A percentile compares a stretch with the other conserved stretches of the same genome.
Evolutionary conservation across 31 red algal species (phyloP).

Genomic region (Porphyra umbilicalis): DNA sequence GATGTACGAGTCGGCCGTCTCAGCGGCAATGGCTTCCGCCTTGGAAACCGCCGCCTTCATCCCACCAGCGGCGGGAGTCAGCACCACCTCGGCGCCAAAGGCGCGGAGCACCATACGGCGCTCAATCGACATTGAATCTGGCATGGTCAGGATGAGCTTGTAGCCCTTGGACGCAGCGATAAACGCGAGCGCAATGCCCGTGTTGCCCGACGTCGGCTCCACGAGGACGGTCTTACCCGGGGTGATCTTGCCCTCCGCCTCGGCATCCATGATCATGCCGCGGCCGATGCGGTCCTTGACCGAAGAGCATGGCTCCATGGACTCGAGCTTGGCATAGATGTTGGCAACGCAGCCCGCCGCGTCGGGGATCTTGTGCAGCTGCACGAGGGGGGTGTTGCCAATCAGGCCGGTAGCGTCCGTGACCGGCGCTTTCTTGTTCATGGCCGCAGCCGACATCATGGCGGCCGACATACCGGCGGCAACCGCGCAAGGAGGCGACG

Average conservation of each 20-base stretch:
- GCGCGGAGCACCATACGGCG: slow-evolving; percentile 70
- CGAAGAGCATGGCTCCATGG: slow-evolving; percentile 69
- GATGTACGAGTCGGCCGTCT: slow-evolving; percentile 57
- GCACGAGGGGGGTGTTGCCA: slow-evolving; percentile 65
- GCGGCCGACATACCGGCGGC: not conserved
- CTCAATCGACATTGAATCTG: slow-evolving; percentile 87
- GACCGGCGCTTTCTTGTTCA: not conserved
- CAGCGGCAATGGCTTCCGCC: slow-evolving; percentile 52
- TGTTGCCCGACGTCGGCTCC: slow-evolving; percentile 88
- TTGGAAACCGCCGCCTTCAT: slow-evolving; percentile 83
- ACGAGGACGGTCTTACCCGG: slow-evolving; percentile 68
- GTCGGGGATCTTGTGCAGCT: slow-evolving; percentile 55
- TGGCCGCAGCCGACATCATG: slow-evolving; percentile 7
- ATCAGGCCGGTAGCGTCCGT: slow-evolving; percentile 35
- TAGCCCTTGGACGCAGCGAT: slow-evolving; percentile 72
- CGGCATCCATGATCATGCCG: slow-evolving; percentile 71
- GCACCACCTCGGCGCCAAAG: slow-evolving; percentile 72
- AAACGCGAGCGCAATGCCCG: slow-evolving; percentile 81
- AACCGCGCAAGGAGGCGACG: not conserved
- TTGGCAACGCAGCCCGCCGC: slow-evolving; percentile 51
- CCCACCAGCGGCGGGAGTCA: slow-evolving; percentile 76
- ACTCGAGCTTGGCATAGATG: slow-evolving; percentile 73
- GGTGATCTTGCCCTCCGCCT: slow-evolving; percentile 46
- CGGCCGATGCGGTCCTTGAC: slow-evolving; percentile 87
- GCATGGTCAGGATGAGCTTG: slow-evolving; percentile 82